Base-by-base conservation (phyloP, 1,284 basidiomycete genomes). In the Leucoagaricus sp. region DNA sequence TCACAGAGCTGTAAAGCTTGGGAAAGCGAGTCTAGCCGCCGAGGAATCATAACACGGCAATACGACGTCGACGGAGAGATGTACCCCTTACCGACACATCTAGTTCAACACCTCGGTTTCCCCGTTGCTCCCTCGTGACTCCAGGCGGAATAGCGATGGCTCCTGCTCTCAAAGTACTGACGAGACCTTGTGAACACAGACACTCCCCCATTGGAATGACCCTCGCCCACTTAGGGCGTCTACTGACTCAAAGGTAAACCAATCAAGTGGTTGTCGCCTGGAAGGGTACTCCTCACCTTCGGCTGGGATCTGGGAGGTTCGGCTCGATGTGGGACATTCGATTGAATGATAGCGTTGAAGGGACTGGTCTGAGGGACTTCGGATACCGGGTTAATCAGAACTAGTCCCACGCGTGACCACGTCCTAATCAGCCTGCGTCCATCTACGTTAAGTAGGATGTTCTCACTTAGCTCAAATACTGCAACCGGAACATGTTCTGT, bases 1-100 rank as follows among this genome's bases (percentile, higher is more conserved):
- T 44, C 21, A 53, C 31, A 55, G 46, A 38, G 53, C 53, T 55
- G 45, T 38, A 36, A 55, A 55, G 34, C 34, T 38, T 48, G 26
- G 41, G 45, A 48, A 42, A 17, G 23, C 34, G 44, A 38, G 40
- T 21, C 44, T 17, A 40, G 8, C 25, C 38, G 33, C 53, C 53
- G 53, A 53, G 46, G 52, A 40, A 34, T 38, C 44, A 9, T 40
- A 48, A 38, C 45, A 48, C 45, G 53, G 45, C 45, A 55, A n/a
- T 29, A 41, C 9, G 47, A 48, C 46, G 28, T 41, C 15, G n/a
- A 42, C 47, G 45, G 26, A 21, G 33, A 55, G 31, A 48, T 48
- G 48, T 31, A 19, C 38, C 41, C 53, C 26, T 31, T 36, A 21
- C 34, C 40, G 46, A 34, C 48, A 33, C 53, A 36, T 28, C 33